phyloP scores from a whole-genome alignment of 2,329 filamentous ascomycete genomes.

The Aspergillus vadensis region DNA sequence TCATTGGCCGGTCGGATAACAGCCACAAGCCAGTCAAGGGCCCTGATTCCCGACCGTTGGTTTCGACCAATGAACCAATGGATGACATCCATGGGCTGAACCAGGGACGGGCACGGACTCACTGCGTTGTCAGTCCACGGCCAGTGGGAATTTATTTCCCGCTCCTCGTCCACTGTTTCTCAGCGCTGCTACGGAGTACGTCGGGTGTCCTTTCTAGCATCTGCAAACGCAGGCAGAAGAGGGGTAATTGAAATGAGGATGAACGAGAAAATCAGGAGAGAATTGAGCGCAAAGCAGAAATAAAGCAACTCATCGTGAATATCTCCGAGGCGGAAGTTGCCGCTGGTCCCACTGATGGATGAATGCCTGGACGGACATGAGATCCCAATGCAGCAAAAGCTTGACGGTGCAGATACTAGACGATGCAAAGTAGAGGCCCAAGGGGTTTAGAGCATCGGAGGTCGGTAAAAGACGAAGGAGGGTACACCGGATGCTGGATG shows the following conservation, averaged over 20 bases:
- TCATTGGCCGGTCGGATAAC: background rate
- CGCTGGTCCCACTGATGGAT: background rate
- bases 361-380: background rate
- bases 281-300: background rate
- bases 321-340: background rate
- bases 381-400: background rate
- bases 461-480: background rate
- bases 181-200: background rate
- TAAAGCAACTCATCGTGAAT: background rate
- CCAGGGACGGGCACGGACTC: slow-evolving; percentile 3
- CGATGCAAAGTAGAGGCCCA: too few relatives aligned
- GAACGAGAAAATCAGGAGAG: too few relatives aligned
- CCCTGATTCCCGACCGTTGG: slow-evolving; percentile 3
- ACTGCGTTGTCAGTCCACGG: background rate
- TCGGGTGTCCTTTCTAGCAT: background rate
- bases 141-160: background rate
- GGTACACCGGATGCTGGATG: background rate
- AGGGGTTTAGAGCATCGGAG: too few relatives aligned
- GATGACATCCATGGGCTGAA: background rate
- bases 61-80: background rate
- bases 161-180: background rate
- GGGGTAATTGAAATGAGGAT: too few relatives aligned
- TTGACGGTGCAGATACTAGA: background rate
- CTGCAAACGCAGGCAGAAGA: background rate
- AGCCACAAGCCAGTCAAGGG: slow-evolving; percentile 2